phyloP scores from a whole-genome alignment of 2,329 filamentous ascomycete species.

The Aspergillus sp. region DNA sequence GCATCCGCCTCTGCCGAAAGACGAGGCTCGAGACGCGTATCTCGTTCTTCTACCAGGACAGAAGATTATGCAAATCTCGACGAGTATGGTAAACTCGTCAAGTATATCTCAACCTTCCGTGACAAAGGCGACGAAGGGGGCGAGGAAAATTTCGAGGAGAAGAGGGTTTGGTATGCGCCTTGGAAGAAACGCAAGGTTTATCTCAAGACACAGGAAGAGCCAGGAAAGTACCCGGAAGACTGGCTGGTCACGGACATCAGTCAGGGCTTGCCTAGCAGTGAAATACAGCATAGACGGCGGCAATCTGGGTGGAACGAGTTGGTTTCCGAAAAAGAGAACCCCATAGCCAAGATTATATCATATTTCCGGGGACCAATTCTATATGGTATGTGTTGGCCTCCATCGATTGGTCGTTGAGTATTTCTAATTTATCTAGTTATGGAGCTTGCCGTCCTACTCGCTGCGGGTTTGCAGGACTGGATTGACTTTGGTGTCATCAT shows the following conservation, averaged over 20 bases:
- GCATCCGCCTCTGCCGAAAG: constrained; percentile 21
- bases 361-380: constrained; percentile 76
- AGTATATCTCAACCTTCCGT: constrained; percentile 67
- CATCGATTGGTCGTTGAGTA: background rate
- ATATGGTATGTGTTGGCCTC: constrained; percentile 58
- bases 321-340: constrained; percentile 74
- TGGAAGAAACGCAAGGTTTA: constrained; percentile 46
- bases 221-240: constrained; percentile 57
- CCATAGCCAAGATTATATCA: constrained; percentile 69
- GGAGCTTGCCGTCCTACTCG: constrained; percentile 73
- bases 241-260: constrained; percentile 70
- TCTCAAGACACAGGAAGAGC: constrained; percentile 24
- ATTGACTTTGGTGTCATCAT: constrained; percentile 77
- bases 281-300: constrained; percentile 63
- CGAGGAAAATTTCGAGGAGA: constrained; percentile 46
- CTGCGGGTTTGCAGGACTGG: constrained; percentile 73
- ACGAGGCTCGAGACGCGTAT: constrained; percentile 30
- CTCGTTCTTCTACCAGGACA: constrained; percentile 32
- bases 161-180: constrained; percentile 61
- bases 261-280: constrained; percentile 58
- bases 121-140: constrained; percentile 49
- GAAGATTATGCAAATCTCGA: constrained; percentile 44
- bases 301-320: constrained; percentile 71
- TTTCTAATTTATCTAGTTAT: constrained; percentile 51
- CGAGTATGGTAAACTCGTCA: constrained; percentile 66